These are phyloP conservation scores for Gossypium ekmanianum DNA, from an alignment of 345 rosid species.

Conservation along the genomic window DNA sequence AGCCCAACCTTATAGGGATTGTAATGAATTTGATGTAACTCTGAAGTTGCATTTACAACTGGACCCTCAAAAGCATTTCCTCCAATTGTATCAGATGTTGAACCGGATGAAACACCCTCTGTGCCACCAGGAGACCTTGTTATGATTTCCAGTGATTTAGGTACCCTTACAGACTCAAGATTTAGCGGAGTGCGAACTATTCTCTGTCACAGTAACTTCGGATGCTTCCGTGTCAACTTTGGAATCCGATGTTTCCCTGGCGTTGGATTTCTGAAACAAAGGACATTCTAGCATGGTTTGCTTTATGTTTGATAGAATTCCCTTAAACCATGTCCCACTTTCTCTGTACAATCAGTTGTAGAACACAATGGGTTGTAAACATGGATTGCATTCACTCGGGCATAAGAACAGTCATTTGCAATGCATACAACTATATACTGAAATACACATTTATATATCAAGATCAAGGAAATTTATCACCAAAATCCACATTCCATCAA, in stretches of 20 bases:
- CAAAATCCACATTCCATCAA: not conserved
- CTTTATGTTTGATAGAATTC: constrained; percentile 24
- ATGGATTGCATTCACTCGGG: not conserved
- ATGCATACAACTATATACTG: not conserved
- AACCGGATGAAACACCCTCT: not conserved
- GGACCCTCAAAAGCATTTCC: constrained; percentile 3
- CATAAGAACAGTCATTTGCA: not conserved
- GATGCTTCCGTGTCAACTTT: not conserved
- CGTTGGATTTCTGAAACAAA: not conserved
- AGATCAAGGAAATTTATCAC: not conserved
- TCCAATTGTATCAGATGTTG: constrained; percentile 2
- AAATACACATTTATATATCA: not conserved
- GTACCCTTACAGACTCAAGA: not conserved
- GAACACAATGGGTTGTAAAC: constrained; percentile 16
- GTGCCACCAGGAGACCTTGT: not conserved
- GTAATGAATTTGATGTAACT: not conserved
- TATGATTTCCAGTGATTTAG: constrained; percentile 2
- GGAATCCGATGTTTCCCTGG: constrained; percentile 19
- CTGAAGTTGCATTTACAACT: constrained; percentile 7
- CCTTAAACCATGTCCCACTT: constrained; percentile 23
- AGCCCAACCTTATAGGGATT: not conserved
- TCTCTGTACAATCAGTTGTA: not conserved
- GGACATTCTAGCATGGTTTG: constrained; percentile 22
- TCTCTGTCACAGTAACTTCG: not conserved
- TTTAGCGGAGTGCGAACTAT: not conserved